Evolutionary conservation across 805 yeast species (phyloP), one percentile per base, ranked within the genome.

Genomic region (Zygotorulaspora chibaensis): DNA sequence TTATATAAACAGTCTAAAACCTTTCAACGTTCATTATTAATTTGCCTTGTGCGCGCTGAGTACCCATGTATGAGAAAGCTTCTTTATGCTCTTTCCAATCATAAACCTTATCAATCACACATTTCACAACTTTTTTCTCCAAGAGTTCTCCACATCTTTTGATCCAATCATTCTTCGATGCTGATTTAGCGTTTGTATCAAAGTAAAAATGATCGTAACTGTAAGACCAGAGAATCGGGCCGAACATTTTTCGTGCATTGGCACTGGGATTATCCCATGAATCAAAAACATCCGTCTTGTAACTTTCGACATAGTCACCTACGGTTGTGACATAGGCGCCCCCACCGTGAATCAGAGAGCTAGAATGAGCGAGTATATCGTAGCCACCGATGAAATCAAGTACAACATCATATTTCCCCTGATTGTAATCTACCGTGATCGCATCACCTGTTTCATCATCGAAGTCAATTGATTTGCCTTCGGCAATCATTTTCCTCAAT

Each of bases 331-430:
- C 65, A 56, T 76, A 85, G 33, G 72, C 66, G 13, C 81, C 77
- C 4, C 79, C 77, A 38, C 69, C 63, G 28, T 67, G 74, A 45
- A 84, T 64, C 23, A 73, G 70, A 28, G 67, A 54, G 8, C 63
- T 55, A 20, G 78, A 68, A 31, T 75, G 67, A 6, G 64, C 49
- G 23, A 80, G 61, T 4, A 84, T 71, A 27, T 76, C 79, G 38
- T 71, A 70, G 35, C 85, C 85, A 34, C 96, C 93, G 41, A 80
- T 75, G 50, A 82, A 75, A 65, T 88, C 96, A 10, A 84, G 57
- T n/a, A 85, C 77, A 4, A 76, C 56, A 57, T 84, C 86, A 57
- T 80, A 87, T 53, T 75, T 72, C 12, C 77, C 76, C 50, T 67
- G 67, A 28, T 54, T 55, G 44, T 61, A 67, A 20, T 50, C 55